Evolutionary conservation across 2,329 filamentous ascomycete genomes (phyloP).

Genomic region (Aspergillus unguis): DNA sequence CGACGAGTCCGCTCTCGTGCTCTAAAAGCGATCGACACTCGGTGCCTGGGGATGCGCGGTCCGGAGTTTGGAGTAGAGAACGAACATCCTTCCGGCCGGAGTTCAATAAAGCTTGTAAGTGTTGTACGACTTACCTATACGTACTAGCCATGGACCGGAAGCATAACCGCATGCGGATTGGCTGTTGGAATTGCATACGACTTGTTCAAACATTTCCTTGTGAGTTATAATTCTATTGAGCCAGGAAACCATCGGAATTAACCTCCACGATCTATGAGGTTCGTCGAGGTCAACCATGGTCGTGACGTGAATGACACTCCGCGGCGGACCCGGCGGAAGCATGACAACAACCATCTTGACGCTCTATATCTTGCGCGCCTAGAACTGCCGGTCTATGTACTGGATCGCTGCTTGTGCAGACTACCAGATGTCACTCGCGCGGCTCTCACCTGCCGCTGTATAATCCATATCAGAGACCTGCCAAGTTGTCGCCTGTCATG

Average conservation of each 20-base stretch:
- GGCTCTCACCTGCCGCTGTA: neutral
- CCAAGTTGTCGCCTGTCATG: conserved; percentile 37
- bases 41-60: neutral
- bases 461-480: neutral
- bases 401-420: no score
- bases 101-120: neutral
- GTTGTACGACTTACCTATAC: no score
- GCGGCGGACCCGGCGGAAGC: conserved; percentile 1
- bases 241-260: neutral
- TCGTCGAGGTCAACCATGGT: conserved; percentile 4
- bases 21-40: neutral
- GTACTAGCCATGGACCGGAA: no score
- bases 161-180: neutral
- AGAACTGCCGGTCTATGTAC: no score
- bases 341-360: conserved; percentile 1
- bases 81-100: neutral
- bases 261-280: neutral
- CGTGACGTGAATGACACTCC: conserved; percentile 11
- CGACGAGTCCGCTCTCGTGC: neutral
- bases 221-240: neutral
- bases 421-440: no score
- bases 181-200: no score
- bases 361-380: neutral
- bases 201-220: no score
- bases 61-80: no score